These are phyloP conservation scores for Geotrichum ghanense DNA, from an alignment of 805 yeast species.

Conservation along the genomic window DNA sequence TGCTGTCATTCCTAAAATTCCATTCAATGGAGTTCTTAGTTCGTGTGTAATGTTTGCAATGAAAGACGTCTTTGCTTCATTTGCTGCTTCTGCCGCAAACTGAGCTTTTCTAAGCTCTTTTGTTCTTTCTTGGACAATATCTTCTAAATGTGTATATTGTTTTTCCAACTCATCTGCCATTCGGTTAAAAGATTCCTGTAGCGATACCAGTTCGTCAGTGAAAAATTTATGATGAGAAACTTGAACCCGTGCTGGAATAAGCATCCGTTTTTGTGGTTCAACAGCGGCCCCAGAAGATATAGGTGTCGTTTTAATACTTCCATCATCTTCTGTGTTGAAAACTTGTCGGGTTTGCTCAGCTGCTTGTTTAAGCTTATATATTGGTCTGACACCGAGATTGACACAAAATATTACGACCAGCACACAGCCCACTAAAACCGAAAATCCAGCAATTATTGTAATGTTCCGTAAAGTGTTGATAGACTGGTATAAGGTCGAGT, in stretches of 20 bases:
- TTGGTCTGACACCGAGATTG: slow-evolving; percentile 66
- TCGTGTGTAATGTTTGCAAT: slow-evolving; percentile 83
- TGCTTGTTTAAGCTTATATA: slow-evolving; percentile 65
- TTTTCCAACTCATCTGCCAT: slow-evolving; percentile 81
- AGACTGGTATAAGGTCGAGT: slow-evolving; percentile 49
- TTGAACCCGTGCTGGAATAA: slow-evolving; percentile 17
- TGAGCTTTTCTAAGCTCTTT: slow-evolving; percentile 84
- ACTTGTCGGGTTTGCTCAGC: slow-evolving; percentile 46
- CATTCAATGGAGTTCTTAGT: slow-evolving; percentile 84
- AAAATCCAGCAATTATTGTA: neutral
- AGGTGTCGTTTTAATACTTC: neutral
- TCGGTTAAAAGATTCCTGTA: slow-evolving; percentile 77
- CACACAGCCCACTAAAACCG: slow-evolving; percentile 24
- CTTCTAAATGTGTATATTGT: slow-evolving; percentile 76
- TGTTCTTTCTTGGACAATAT: slow-evolving; percentile 76
- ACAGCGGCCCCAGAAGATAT: neutral
- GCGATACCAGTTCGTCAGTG: slow-evolving; percentile 70
- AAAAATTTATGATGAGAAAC: slow-evolving; percentile 18
- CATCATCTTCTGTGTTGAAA: neutral
- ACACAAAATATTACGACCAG: slow-evolving; percentile 69
- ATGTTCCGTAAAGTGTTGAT: slow-evolving; percentile 50
- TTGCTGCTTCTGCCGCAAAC: slow-evolving; percentile 87
- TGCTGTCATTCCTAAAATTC: slow-evolving; percentile 89
- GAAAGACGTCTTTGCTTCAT: slow-evolving; percentile 80
- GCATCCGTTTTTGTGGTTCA: slow-evolving; percentile 8